phyloP scores from a whole-genome alignment of 1,139 yeast species.

The Saccharomyces hybrid region DNA sequence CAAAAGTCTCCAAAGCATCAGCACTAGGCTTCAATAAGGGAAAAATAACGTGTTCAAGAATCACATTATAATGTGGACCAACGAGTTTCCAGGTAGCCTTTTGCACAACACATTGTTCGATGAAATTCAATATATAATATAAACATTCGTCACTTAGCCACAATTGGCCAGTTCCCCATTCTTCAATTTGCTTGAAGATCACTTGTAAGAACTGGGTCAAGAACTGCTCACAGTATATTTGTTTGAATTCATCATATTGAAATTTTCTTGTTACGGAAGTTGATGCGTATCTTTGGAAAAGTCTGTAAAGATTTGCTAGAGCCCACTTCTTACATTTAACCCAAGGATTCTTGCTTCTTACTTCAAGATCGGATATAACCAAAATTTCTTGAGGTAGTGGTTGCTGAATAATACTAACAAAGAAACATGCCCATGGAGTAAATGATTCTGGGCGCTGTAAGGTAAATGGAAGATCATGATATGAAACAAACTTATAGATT shows the following conservation, averaged over 20 bases:
- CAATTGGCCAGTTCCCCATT: conserved; percentile 56
- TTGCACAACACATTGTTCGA: conserved; percentile 63
- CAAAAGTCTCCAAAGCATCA: conserved; percentile 65
- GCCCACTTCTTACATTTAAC: conserved; percentile 88
- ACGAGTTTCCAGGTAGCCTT: conserved; percentile 65
- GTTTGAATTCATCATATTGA: conserved; percentile 45
- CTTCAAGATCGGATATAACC: conserved; percentile 40
- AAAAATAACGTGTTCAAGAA: conserved; percentile 66
- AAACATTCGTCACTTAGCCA: conserved; percentile 69
- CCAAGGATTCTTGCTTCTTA: conserved; percentile 48
- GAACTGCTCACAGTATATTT: conserved; percentile 44
- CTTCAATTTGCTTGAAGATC: conserved; percentile 58
- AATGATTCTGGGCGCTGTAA: conserved; percentile 55
- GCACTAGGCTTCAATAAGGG: conserved; percentile 73
- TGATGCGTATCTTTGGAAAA: conserved; percentile 70
- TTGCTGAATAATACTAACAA: conserved; percentile 59
- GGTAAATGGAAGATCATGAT: conserved; percentile 65
- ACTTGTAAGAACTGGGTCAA: conserved; percentile 67
- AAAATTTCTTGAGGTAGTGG: conserved; percentile 46
- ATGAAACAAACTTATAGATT: conserved; percentile 73
- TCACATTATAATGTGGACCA: conserved; percentile 58
- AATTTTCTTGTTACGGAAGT: conserved; percentile 43
- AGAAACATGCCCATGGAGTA: conserved; percentile 70
- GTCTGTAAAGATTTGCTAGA: conserved; percentile 64
- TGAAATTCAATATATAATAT: conserved; percentile 58